These are phyloP conservation scores for Thalassiosira exigua DNA, from an alignment of 352 stramenopile species.

Conservation along the genomic window DNA sequence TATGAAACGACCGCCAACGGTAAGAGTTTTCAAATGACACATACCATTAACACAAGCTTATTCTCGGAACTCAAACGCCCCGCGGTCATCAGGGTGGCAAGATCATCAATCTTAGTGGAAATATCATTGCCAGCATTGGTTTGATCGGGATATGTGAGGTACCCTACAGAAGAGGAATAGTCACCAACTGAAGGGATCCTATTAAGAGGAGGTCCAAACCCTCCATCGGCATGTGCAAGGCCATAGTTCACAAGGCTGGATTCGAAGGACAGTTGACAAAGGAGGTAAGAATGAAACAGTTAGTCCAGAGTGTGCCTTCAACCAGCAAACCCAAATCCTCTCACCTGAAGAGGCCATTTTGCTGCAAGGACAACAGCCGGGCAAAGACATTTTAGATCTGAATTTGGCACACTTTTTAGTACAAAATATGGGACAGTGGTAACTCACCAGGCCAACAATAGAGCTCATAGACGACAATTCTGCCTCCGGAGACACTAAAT, in stretches of 20 bases:
- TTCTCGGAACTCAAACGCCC: conserved; percentile 64
- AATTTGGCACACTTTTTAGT: neutral
- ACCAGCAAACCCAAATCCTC: no score
- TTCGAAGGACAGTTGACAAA: no score
- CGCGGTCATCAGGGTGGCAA: conserved; percentile 69
- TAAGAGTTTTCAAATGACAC: neutral
- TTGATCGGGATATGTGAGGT: conserved; percentile 16
- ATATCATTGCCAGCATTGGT: conserved; percentile 8
- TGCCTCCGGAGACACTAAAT: conserved; percentile 54
- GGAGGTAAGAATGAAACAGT: no score
- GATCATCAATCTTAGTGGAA: conserved; percentile 64
- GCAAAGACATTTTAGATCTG: conserved; percentile 68
- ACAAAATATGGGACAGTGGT: neutral
- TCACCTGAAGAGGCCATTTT: conserved; percentile 37
- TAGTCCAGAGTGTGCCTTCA: no score
- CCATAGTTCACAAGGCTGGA: conserved; percentile 63
- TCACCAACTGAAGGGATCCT: conserved; percentile 23
- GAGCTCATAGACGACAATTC: conserved; percentile 49
- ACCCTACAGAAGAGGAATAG: conserved; percentile 32
- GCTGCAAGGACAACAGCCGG: neutral
- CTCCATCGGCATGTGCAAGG: conserved; percentile 37
- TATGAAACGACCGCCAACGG: neutral
- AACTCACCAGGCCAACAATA: conserved; percentile 39
- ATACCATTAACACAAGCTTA: conserved; percentile 38
- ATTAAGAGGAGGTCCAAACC: conserved; percentile 43